Conservation (phyloP, 2,329 filamentous ascomycete genomes). For the Magnaporthiopsis poae region DNA sequence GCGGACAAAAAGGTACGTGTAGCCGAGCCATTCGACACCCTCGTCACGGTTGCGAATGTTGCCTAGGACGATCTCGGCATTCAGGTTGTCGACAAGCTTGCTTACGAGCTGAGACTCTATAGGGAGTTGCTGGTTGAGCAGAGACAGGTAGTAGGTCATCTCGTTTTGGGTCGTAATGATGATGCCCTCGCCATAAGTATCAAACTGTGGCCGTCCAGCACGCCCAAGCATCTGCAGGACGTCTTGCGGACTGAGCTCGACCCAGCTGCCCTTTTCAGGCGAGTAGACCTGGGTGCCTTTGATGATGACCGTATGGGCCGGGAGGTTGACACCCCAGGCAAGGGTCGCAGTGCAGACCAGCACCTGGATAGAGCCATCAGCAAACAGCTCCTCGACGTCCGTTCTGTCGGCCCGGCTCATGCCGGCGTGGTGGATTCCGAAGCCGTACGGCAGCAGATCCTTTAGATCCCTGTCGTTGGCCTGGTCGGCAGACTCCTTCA, state of each 20-base stretch:
- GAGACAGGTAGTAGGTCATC: conserved; percentile 92
- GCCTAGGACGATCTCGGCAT: conserved; percentile 89
- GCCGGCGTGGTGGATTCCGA: conserved; percentile 96
- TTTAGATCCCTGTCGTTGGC: conserved; percentile 83
- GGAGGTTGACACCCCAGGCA: conserved; percentile 97
- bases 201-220: conserved; percentile 90
- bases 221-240: conserved; percentile 97
- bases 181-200: conserved; percentile 95
- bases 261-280: conserved; percentile 96
- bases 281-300: conserved; percentile 98
- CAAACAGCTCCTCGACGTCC: conserved; percentile 88
- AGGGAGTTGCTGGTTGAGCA: conserved; percentile 92
- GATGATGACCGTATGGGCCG: conserved; percentile 96
- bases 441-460: conserved; percentile 87
- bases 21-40: conserved; percentile 97
- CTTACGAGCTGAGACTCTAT: conserved; percentile 95
- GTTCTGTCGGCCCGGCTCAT: conserved; percentile 93
- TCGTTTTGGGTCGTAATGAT: conserved; percentile 94
- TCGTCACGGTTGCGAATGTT: conserved; percentile 88
- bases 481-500: conserved; percentile 73
- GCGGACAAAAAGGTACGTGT: conserved; percentile 93
- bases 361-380: conserved; percentile 83
- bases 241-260: conserved; percentile 93
- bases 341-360: conserved; percentile 96
- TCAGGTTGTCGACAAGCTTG: conserved; percentile 87